Conservation (phyloP, 2,329 filamentous ascomycete species). For the Fusarium temperatum region DNA sequence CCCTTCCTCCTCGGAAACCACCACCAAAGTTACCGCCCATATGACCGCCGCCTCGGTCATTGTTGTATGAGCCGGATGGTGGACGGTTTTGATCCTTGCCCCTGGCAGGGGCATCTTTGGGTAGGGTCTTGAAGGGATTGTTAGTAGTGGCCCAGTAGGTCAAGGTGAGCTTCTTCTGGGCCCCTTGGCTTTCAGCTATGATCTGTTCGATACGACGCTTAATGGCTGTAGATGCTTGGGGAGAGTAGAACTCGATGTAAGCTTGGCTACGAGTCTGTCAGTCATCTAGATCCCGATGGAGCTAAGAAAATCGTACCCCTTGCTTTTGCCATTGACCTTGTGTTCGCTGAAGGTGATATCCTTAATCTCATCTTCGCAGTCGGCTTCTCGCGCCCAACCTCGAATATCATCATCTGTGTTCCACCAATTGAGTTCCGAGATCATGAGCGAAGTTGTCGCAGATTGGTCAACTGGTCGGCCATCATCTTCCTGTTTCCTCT, state of each 20-base stretch:
- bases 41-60: slow-evolving; percentile 49
- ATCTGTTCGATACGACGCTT: slow-evolving; percentile 83
- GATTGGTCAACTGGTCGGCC: slow-evolving; percentile 66
- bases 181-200: slow-evolving; percentile 58
- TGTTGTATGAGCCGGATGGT: slow-evolving; percentile 59
- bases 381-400: slow-evolving; percentile 82
- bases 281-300: slow-evolving; percentile 5
- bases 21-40: slow-evolving; percentile 59
- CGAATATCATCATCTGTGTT: slow-evolving; percentile 94
- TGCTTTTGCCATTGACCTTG: slow-evolving; percentile 98
- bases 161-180: slow-evolving; percentile 76
- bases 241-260: slow-evolving; percentile 84
- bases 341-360: slow-evolving; percentile 98
- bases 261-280: slow-evolving; percentile 63
- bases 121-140: slow-evolving; percentile 91
- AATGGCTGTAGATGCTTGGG: slow-evolving; percentile 84
- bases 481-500: slow-evolving; percentile 69
- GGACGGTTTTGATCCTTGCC: slow-evolving; percentile 71
- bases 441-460: slow-evolving; percentile 77
- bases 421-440: slow-evolving; percentile 97
- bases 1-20: slow-evolving; percentile 64
- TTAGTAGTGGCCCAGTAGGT: slow-evolving; percentile 78
- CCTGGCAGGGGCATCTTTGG: slow-evolving; percentile 79
- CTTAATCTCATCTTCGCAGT: slow-evolving; percentile 83
- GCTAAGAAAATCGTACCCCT: slow-evolving; percentile 71